Evolutionary conservation across 331 rosid genomes (phyloP).

Genomic region (Erythrophleum ivorense): DNA sequence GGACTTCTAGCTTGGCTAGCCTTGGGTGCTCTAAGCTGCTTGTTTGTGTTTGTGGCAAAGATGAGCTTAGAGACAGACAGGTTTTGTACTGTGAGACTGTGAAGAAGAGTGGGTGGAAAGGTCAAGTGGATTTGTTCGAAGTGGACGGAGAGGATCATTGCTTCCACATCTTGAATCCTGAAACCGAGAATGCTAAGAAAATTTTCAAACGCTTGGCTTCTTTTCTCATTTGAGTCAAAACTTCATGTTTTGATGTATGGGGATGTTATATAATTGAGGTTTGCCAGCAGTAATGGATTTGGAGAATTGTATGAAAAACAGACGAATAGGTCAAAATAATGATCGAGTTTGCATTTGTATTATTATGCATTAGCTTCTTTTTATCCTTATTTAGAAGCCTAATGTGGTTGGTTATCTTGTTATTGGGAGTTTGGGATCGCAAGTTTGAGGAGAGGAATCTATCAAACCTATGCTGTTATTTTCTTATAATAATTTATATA

Average conservation of each 20-base stretch:
- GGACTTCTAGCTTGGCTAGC: conserved; percentile 49
- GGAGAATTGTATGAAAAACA: not conserved
- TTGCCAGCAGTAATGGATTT: too few species aligned
- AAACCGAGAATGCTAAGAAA: conserved; percentile 47
- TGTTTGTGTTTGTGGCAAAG: conserved; percentile 45
- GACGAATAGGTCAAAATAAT: not conserved
- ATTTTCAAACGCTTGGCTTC: conserved; percentile 52
- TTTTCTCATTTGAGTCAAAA: conserved; percentile 46
- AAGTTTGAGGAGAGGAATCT: not conserved
- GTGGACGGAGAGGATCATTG: conserved; percentile 63
- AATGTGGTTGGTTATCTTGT: too few species aligned
- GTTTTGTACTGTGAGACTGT: conserved; percentile 52
- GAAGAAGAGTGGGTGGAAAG: conserved; percentile 58
- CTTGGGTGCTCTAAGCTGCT: conserved; percentile 53
- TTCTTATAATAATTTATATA: not conserved
- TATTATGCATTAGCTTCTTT: not conserved
- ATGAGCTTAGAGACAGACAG: conserved; percentile 55
- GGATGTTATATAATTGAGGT: not conserved
- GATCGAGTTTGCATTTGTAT: not conserved
- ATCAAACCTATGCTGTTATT: not conserved
- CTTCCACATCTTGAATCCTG: conserved; percentile 55
- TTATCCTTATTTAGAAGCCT: not conserved
- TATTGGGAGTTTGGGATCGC: too few species aligned
- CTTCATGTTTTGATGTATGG: not conserved
- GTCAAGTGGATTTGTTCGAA: conserved; percentile 54